Percentiles rank a stretch among this genome's conserved stretches.
phyloP scores from a whole-genome alignment of 1,139 yeast genomes.

The Diutina siamensis region DNA sequence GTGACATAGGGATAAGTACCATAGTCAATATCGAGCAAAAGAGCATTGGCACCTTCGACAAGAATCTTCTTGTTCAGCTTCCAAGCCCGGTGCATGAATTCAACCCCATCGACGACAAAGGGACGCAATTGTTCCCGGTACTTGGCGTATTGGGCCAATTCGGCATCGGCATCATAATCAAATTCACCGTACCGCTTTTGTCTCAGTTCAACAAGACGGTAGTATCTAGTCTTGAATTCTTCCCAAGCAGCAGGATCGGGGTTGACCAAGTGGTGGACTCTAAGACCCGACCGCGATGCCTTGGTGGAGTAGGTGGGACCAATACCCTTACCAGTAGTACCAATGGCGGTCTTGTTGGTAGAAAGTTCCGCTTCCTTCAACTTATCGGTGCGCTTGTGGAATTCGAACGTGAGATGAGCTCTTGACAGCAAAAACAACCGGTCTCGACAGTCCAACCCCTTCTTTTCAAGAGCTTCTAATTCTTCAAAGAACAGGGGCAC shows the following conservation, averaged over 20 bases:
- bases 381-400: slow-evolving; percentile 95
- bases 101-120: slow-evolving; percentile 86
- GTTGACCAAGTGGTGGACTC: slow-evolving; percentile 91
- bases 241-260: slow-evolving; percentile 89
- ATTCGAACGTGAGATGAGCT: slow-evolving; percentile 93
- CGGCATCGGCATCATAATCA: slow-evolving; percentile 75
- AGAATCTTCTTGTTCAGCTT: slow-evolving; percentile 70
- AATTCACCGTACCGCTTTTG: slow-evolving; percentile 86
- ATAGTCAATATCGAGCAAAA: slow-evolving; percentile 93
- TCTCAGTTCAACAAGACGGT: slow-evolving; percentile 70
- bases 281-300: slow-evolving; percentile 91
- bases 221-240: slow-evolving; percentile 71
- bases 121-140: slow-evolving; percentile 72
- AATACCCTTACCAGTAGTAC: slow-evolving; percentile 98
- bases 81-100: slow-evolving; percentile 80
- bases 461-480: slow-evolving; percentile 64
- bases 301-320: slow-evolving; percentile 98
- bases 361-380: slow-evolving; percentile 89
- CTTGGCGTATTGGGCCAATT: slow-evolving; percentile 63
- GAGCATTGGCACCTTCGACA: slow-evolving; percentile 97
- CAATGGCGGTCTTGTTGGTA: slow-evolving; percentile 78
- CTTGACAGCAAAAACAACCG: slow-evolving; percentile 84
- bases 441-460: slow-evolving; percentile 70
- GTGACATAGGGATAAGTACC: slow-evolving; percentile 99
- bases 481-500: slow-evolving; percentile 89